Evolutionary conservation across 352 stramenopile genomes (phyloP).

Genomic region (Globisporangium cederbergense): DNA sequence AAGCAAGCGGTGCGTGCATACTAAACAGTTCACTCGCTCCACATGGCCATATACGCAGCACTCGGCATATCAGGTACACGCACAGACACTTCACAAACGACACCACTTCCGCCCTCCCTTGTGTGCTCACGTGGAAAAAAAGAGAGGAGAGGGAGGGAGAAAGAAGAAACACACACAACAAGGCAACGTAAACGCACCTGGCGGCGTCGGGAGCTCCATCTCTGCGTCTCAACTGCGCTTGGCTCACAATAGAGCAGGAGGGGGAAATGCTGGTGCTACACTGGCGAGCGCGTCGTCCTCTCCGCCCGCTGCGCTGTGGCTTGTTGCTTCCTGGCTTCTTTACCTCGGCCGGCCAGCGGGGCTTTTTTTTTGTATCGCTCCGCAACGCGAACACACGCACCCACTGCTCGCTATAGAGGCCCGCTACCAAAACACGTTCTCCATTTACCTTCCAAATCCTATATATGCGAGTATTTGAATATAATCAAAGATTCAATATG

Average conservation of each 20-base stretch:
- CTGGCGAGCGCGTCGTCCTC: neutral
- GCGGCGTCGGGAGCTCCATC: constrained; percentile 29
- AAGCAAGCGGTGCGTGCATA: too few relatives aligned
- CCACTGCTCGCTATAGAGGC: constrained; percentile 6
- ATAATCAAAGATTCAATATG: too few relatives aligned
- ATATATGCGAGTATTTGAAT: neutral
- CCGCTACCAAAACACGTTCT: neutral
- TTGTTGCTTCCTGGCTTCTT: constrained; percentile 11
- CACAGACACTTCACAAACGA: neutral
- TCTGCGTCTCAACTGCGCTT: neutral
- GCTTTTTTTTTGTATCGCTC: constrained; percentile 7
- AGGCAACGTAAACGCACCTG: constrained; percentile 20
- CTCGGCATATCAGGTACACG: neutral
- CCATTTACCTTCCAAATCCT: too few relatives aligned
- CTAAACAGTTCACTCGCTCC: neutral
- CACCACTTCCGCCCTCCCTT: neutral
- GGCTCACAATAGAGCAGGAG: neutral
- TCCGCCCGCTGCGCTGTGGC: neutral
- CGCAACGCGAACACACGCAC: constrained; percentile 6
- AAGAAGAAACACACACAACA: neutral
- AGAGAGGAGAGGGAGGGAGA: neutral
- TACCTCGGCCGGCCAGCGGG: neutral
- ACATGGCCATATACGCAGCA: too few relatives aligned
- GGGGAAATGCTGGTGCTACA: neutral
- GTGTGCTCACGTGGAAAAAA: neutral